Conservation (phyloP, 1,284 basidiomycete species). For the Apiotrichum montevideense region DNA sequence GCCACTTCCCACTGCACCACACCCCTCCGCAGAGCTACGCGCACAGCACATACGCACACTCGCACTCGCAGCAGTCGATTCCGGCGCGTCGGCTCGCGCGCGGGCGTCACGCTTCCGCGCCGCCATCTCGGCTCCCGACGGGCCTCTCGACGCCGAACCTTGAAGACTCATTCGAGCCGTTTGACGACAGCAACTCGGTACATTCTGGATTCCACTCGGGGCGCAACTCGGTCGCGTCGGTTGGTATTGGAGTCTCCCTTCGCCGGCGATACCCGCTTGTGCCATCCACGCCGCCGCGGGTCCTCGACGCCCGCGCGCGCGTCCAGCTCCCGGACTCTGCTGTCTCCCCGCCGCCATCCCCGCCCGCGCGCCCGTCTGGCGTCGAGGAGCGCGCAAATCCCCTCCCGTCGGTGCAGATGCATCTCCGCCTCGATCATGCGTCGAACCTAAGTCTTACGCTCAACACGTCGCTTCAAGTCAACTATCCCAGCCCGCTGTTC, state of each 20-base stretch:
- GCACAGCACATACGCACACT: not conserved
- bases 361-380: constrained; percentile 28
- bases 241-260: constrained; percentile 23
- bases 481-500: constrained; percentile 89
- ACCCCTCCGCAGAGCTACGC: not conserved
- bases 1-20: not conserved
- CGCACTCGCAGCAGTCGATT: not conserved
- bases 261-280: not conserved
- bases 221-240: constrained; percentile 19
- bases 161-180: constrained; percentile 2
- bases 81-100: not conserved
- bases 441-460: constrained; percentile 57
- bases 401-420: constrained; percentile 48
- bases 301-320: not conserved
- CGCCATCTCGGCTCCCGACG: not conserved
- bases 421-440: constrained; percentile 46
- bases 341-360: constrained; percentile 20
- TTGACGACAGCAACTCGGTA: constrained; percentile 15
- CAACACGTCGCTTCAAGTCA: constrained; percentile 88
- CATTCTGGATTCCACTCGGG: constrained; percentile 23
- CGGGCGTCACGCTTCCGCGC: not conserved
- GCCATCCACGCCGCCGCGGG: constrained; percentile 3
- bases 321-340: not conserved
- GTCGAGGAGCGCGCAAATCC: constrained; percentile 17
- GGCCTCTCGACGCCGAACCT: not conserved